These are phyloP conservation scores for Cercospora sesami DNA, from an alignment of 2,329 filamentous ascomycete genomes.

Conservation along the genomic window DNA sequence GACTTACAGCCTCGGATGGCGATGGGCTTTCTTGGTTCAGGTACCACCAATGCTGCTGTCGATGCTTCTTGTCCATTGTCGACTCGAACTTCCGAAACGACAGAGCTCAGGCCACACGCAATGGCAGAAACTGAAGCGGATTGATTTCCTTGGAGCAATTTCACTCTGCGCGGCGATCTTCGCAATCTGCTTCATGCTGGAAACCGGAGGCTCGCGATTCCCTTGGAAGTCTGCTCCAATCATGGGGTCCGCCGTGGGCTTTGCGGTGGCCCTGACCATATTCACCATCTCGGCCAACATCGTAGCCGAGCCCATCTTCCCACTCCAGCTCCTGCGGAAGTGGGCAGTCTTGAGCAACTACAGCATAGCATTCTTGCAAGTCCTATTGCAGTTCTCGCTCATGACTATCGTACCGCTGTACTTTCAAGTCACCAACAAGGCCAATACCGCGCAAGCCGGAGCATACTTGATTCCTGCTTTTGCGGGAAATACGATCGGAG, in stretches of 20 bases:
- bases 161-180: constrained; percentile 50
- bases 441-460: constrained; percentile 59
- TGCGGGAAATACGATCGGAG: constrained; percentile 64
- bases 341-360: constrained; percentile 57
- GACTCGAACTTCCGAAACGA: constrained; percentile 27
- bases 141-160: constrained; percentile 61
- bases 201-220: constrained; percentile 50
- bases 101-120: constrained; percentile 11
- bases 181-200: constrained; percentile 49
- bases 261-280: constrained; percentile 13
- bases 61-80: constrained; percentile 47
- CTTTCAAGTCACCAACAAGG: constrained; percentile 63
- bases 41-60: constrained; percentile 57
- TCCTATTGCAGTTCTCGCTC: constrained; percentile 59
- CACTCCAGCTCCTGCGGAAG: constrained; percentile 54
- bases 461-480: constrained; percentile 67
- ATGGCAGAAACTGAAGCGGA: constrained; percentile 48
- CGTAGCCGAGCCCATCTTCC: constrained; percentile 55
- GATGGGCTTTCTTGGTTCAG: constrained; percentile 63
- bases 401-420: constrained; percentile 69
- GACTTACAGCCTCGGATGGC: constrained; percentile 64
- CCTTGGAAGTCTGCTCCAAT: constrained; percentile 43
- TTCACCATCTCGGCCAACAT: constrained; percentile 30
- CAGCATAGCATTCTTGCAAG: constrained; percentile 55
- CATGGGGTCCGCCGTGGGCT: constrained; percentile 20